Base-by-base conservation (phyloP, 176 grass and related monocot species). In the Thinopyrum elongatum region DNA sequence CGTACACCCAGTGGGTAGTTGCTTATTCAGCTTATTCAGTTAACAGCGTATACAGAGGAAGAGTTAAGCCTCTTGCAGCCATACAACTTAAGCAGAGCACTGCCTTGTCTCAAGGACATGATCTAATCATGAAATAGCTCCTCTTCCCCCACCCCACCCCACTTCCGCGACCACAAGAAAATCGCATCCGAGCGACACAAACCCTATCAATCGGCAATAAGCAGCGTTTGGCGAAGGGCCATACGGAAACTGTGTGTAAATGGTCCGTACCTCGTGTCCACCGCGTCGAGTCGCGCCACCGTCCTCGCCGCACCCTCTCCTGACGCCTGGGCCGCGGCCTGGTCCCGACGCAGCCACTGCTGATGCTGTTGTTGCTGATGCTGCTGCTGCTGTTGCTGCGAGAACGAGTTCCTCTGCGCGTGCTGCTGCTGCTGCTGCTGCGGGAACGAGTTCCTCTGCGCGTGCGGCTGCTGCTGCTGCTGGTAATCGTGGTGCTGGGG, bases 261-360 rank as follows among this genome's bases (percentile, higher is more conserved):
- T 21, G 77, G 36, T 27, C 35, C 80, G 31, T 86, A 90, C 88
- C 88, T 90, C 80, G 74, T 53, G 74, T 79, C 88, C 4, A 90
- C 55, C 30, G 73, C 19, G 36, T 79, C 88, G 7, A 79, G 44
- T 65, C 77, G 74, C 7, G 84, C 27, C 19, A 33, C 79, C n/a
- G 72, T 11, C 79, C 79, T 86, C 10, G 79, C 29, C 28, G 28
- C 11, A 2, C 73, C 72, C 65, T 86, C 79, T 39, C 73, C 84
- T 22, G 79, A 51, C n/a, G 53, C 33, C 22, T 63, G 80, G 72
- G 80, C 77, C 47, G 74, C 7, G 53, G 70, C 88, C 80, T 86
- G 84, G 31, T 90, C 84, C 28, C 88, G 74, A 73, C 65, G 84
- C 79, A 90, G 88, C 88, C 84, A 86, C 72, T 86, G 72, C 79